Base-by-base conservation (phyloP, 495 filamentous ascomycete genomes). In the Chaetomidium leptoderma region DNA sequence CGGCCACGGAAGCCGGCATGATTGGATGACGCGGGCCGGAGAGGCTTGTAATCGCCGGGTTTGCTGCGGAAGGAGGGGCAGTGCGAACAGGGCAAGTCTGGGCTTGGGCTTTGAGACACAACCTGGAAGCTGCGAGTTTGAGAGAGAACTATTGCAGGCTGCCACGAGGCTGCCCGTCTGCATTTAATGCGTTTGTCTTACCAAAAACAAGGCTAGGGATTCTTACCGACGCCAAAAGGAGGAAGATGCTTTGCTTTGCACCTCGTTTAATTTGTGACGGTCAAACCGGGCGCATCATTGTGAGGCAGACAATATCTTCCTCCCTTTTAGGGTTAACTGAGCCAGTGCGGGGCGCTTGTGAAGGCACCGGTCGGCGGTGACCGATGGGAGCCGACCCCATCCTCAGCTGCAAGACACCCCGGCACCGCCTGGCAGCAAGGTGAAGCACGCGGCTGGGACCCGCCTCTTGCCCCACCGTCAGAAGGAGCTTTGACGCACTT, bases 401-500 rank as follows among this genome's bases (percentile, higher is more conserved):
- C 30, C 1, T 6, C 53, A 56, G 44, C 23, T 48, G 53, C 43
- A 27, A 29, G 53, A 35, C 23, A 35, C 3, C 9, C 42, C 16
- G 14, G 21, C 19, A 11, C 21, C 30, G 24, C n/a, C 39, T 5
- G 37, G 26, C 24, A 43, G 45, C n/a, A 39, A 23, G 26, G 10
- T 24, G 29, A 32, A 21, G 35, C 26, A 32, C 27, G 6, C 24
- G 26, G 27, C 23, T 44, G 35, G 43, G 19, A n/a, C n/a, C n/a
- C n/a, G 40, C 21, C 21, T 42, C 40, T 30, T n/a, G 21, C 49
- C 21, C 43, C 58, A 60, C 51, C 32, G 21, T 6, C 17, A 43
- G 45, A 42, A 43, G 47, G 43, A 61, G 59, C 59, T 61, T 42
- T 37, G 59, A 54, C 59, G 44, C 59, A 46, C 45, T 42, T 51